Conservation (phyloP, 2,329 filamentous ascomycete genomes). For the Neonectria magnoliae region DNA sequence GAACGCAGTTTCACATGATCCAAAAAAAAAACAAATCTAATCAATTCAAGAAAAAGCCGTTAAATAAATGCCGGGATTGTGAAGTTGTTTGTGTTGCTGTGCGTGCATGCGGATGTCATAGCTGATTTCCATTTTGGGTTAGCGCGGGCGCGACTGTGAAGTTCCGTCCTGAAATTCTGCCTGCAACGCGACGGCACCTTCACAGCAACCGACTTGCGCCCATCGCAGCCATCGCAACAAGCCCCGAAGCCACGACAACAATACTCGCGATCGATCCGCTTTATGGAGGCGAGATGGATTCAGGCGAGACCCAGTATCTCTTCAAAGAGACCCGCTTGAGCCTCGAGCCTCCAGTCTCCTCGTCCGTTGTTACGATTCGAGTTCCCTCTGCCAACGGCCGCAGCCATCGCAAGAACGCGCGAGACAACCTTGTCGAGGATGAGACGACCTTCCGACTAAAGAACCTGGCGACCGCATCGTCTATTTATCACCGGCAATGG, state of each 20-base stretch:
- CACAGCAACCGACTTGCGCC: slow-evolving; percentile 41
- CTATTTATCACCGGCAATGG: slow-evolving; percentile 84
- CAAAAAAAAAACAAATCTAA: not conserved
- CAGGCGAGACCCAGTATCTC: slow-evolving; percentile 70
- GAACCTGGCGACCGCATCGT: slow-evolving; percentile 80
- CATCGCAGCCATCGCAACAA: slow-evolving; percentile 36
- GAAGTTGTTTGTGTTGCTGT: not conserved
- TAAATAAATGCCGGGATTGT: not conserved
- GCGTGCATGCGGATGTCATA: slow-evolving; percentile 20
- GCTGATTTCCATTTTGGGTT: slow-evolving; percentile 51
- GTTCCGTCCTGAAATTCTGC: slow-evolving; percentile 47
- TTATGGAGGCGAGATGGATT: slow-evolving; percentile 76
- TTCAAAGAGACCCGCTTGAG: slow-evolving; percentile 91
- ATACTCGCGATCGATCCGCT: slow-evolving; percentile 37
- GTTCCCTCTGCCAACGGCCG: slow-evolving; percentile 66
- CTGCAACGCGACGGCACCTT: slow-evolving; percentile 44
- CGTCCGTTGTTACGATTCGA: slow-evolving; percentile 76
- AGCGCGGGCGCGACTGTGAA: slow-evolving; percentile 44
- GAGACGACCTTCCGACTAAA: slow-evolving; percentile 78
- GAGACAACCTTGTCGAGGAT: slow-evolving; percentile 64
- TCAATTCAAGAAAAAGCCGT: not conserved
- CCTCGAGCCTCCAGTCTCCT: slow-evolving; percentile 76
- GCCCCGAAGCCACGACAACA: slow-evolving; percentile 23
- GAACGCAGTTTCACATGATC: not conserved
- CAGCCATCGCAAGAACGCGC: slow-evolving; percentile 51